Percentiles rank a stretch among this genome's conserved stretches.
Conservation (phyloP, 2,329 filamentous ascomycete genomes). For the Ophiostoma australiae region DNA sequence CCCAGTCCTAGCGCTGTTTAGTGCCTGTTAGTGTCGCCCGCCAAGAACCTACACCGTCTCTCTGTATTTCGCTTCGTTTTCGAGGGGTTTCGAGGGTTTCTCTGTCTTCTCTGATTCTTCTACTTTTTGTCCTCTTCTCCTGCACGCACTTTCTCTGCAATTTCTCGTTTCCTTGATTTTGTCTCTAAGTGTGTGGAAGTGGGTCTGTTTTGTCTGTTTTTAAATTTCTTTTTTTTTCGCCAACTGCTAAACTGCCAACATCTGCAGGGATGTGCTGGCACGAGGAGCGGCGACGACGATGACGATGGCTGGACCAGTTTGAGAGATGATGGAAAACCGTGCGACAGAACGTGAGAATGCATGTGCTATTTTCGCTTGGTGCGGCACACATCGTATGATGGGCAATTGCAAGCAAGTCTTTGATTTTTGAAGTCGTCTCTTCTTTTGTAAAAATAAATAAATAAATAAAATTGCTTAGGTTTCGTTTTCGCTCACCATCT, state of each 20-base stretch:
- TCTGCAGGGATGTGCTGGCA: slow-evolving; percentile 20
- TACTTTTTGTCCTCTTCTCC: not conserved
- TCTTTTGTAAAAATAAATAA: not conserved
- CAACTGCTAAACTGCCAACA: not conserved
- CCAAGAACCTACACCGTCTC: not conserved
- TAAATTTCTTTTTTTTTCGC: not conserved
- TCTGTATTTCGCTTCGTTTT: not conserved
- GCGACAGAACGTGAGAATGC: not conserved
- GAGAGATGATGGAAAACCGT: not conserved
- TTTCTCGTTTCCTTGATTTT: not conserved
- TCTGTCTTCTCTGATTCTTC: no score
- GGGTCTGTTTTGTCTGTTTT: not conserved
- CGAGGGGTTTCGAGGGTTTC: no score
- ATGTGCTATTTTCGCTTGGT: not conserved
- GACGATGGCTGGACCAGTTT: not conserved
- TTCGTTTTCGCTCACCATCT: not conserved
- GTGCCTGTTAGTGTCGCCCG: not conserved
- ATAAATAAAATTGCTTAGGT: not conserved
- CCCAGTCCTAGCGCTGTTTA: not conserved
- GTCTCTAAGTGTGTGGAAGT: not conserved
- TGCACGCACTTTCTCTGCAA: not conserved
- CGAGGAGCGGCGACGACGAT: not conserved
- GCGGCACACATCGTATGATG: not conserved
- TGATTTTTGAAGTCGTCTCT: not conserved
- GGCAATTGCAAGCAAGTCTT: not conserved